Conservation (phyloP, 768 basidiomycete genomes). For the Gloeostereum incarnatum region DNA sequence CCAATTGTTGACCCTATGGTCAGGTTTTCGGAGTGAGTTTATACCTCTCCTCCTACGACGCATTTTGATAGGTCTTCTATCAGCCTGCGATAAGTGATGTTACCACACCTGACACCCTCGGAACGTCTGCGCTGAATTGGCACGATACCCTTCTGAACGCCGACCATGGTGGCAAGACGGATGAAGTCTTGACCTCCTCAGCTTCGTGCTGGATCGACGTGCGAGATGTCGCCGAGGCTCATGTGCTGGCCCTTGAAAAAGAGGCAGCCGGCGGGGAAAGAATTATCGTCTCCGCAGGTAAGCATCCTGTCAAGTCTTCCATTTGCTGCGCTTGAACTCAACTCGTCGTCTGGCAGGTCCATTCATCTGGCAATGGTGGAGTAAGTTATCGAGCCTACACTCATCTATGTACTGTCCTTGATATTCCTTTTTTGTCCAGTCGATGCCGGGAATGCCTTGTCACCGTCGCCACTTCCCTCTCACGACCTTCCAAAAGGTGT, state of each 20-base stretch:
- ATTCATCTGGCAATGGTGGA: too few species aligned
- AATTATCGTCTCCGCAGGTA: constrained; percentile 38
- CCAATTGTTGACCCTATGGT: background rate
- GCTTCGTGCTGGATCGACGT: constrained; percentile 38
- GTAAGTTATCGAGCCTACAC: background rate
- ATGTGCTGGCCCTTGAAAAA: constrained; percentile 40
- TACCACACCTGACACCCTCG: constrained; percentile 21
- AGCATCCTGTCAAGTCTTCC: too few species aligned
- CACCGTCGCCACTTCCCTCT: constrained; percentile 19
- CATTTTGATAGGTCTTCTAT: constrained; percentile 8
- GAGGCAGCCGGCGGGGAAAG: constrained; percentile 47
- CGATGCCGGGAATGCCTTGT: constrained; percentile 24
- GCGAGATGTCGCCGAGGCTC: constrained; percentile 47
- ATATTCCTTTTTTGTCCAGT: constrained; percentile 24
- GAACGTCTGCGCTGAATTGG: constrained; percentile 23
- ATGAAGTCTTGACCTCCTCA: constrained; percentile 11
- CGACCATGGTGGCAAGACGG: constrained; percentile 10
- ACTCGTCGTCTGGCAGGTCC: too few species aligned
- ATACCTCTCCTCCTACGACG: too few species aligned
- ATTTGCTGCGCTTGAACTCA: too few species aligned
- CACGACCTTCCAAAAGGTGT: constrained; percentile 20
- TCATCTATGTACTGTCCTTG: background rate
- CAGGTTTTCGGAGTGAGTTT: constrained; percentile 27
- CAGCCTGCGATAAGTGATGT: constrained; percentile 37
- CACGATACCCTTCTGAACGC: constrained; percentile 16